Conservation (phyloP, 2,329 filamentous ascomycete genomes). For the Gnomoniopsis sp. region DNA sequence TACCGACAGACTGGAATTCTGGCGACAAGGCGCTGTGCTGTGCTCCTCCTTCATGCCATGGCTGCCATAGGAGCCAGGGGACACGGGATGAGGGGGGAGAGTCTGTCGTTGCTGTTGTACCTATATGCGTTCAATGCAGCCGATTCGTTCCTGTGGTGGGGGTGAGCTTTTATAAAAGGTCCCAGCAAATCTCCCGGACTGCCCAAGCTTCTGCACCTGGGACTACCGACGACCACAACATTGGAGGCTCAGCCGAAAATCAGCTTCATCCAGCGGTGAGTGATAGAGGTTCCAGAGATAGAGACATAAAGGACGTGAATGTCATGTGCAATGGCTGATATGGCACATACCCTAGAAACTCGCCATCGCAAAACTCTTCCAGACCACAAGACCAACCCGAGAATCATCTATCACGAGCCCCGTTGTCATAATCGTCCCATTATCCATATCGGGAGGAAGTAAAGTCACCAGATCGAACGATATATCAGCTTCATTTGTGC, state of each 20-base stretch:
- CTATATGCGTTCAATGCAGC: neutral
- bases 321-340: neutral
- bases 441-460: neutral
- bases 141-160: conserved; percentile 2
- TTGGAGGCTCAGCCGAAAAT: neutral
- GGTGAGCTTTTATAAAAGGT: conserved; percentile 4
- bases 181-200: neutral
- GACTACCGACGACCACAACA: neutral
- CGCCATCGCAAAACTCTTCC: neutral
- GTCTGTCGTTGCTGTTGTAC: neutral
- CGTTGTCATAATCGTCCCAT: conserved; percentile 10
- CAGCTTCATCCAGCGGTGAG: neutral
- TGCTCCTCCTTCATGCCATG: conserved; percentile 6
- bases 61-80: neutral
- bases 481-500: conserved; percentile 12
- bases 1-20: conserved; percentile 12
- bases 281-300: neutral
- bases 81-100: neutral
- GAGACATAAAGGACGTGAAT: neutral
- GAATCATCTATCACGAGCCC: conserved; percentile 10
- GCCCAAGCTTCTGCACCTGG: neutral
- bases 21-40: conserved; percentile 6
- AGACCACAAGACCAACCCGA: neutral
- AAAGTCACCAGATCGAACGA: conserved; percentile 11
- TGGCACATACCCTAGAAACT: neutral